Percentiles rank a stretch among this genome's conserved stretches.
These are phyloP conservation scores for Boletus vermiculosoides DNA, from an alignment of 768 basidiomycete species.

Conservation along the genomic window DNA sequence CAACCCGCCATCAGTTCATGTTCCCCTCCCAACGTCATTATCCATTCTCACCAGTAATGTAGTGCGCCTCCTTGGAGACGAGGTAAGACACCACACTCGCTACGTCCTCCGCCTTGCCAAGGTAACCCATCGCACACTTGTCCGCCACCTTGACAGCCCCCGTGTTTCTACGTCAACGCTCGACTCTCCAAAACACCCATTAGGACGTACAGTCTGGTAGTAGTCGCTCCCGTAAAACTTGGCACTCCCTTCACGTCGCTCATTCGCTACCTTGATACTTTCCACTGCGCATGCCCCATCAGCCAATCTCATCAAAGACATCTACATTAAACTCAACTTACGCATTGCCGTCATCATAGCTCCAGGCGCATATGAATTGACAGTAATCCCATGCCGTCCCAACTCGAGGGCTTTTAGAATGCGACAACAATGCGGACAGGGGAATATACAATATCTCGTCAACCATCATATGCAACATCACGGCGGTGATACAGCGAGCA, in stretches of 20 bases:
- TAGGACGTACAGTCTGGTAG: conserved; percentile 3
- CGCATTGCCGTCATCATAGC: conserved; percentile 27
- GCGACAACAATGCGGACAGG: conserved; percentile 12
- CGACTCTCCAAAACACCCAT: neutral
- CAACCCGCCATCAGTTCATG: neutral
- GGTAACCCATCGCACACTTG: conserved; percentile 5
- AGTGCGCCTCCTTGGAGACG: conserved; percentile 29
- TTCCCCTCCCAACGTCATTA: neutral
- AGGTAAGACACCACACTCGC: conserved; percentile 32
- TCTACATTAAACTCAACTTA: conserved; percentile 6
- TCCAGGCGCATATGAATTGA: conserved; percentile 32
- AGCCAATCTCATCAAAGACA: neutral
- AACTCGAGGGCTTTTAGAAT: conserved; percentile 25
- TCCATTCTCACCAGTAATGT: conserved; percentile 26
- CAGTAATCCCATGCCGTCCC: conserved; percentile 25
- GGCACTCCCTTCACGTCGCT: neutral
- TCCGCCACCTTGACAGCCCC: neutral
- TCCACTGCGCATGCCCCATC: conserved; percentile 2
- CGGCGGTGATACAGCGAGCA: neutral
- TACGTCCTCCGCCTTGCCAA: conserved; percentile 20
- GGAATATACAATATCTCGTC: neutral
- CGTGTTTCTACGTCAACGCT: neutral
- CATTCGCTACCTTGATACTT: neutral
- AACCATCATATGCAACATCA: conserved; percentile 6
- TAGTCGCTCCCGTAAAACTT: neutral